Conservation (phyloP, 140 eudicot species). For the Stevia rebaudiana region DNA sequence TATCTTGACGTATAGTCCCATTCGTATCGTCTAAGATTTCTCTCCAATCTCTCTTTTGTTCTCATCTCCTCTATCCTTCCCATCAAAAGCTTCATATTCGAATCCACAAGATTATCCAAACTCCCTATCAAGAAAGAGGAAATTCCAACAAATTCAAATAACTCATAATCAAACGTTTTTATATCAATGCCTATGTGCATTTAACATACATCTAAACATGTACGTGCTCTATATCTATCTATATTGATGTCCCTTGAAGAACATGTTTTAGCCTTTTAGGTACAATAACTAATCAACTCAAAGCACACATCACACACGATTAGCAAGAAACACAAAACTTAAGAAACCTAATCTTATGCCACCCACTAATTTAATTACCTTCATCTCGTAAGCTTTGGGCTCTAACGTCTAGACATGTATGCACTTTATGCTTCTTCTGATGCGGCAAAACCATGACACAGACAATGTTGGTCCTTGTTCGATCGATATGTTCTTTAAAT, state of each 20-base stretch:
- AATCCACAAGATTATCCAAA: constrained; percentile 35
- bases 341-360: not conserved
- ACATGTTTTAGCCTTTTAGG: not conserved
- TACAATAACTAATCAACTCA: not conserved
- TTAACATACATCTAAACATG: not conserved
- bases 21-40: constrained; percentile 22
- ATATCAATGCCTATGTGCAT: not conserved
- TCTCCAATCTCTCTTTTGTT: constrained; percentile 38
- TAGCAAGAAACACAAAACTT: not conserved
- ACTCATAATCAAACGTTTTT: not conserved
- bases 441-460: not conserved
- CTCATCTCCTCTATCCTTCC: constrained; percentile 37
- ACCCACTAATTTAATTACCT: constrained; percentile 28
- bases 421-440: not conserved
- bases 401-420: constrained; percentile 13
- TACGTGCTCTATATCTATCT: not conserved
- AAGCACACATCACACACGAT: not conserved
- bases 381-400: constrained; percentile 28
- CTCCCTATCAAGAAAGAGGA: constrained; percentile 37
- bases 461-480: no score
- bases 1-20: constrained; percentile 34
- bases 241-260: no score
- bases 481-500: no score
- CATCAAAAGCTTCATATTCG: constrained; percentile 31
- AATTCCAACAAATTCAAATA: not conserved